phyloP scores from a whole-genome alignment of 148 eudicot species.

The Amaranthus palmeri region DNA sequence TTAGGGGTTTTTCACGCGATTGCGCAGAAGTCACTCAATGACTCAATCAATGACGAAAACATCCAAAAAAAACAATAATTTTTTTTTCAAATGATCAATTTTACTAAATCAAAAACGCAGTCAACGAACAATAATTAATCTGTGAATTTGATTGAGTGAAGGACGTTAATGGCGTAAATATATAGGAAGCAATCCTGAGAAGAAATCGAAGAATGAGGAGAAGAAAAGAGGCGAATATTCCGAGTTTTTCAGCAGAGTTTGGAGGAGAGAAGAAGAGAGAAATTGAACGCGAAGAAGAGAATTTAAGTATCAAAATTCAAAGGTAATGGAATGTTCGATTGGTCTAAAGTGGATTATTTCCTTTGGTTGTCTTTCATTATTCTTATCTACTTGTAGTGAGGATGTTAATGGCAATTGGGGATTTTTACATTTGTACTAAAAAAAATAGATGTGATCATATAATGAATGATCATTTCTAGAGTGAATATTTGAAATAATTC shows the following conservation, averaged over 20 bases:
- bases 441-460: no score
- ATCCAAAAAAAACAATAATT: neutral
- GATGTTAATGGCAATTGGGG: no score
- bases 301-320: conserved; percentile 11
- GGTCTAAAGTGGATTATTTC: neutral
- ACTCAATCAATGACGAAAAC: conserved; percentile 1
- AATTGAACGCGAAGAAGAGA: neutral
- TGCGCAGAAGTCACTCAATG: conserved; percentile 1
- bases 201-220: conserved; percentile 11
- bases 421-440: no score
- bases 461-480: no score
- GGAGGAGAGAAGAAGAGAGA: neutral
- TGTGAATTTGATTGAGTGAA: neutral
- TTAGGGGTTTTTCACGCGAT: conserved; percentile 25
- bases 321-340: conserved; percentile 19
- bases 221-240: conserved; percentile 30
- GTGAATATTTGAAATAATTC: no score
- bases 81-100: neutral
- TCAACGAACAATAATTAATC: neutral
- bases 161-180: conserved; percentile 11
- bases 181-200: neutral
- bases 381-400: neutral
- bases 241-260: neutral
- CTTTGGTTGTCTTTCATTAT: conserved; percentile 4
- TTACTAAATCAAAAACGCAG: neutral